Conservation (phyloP, 1,139 yeast genomes). For the Blastobotrys apis region DNA sequence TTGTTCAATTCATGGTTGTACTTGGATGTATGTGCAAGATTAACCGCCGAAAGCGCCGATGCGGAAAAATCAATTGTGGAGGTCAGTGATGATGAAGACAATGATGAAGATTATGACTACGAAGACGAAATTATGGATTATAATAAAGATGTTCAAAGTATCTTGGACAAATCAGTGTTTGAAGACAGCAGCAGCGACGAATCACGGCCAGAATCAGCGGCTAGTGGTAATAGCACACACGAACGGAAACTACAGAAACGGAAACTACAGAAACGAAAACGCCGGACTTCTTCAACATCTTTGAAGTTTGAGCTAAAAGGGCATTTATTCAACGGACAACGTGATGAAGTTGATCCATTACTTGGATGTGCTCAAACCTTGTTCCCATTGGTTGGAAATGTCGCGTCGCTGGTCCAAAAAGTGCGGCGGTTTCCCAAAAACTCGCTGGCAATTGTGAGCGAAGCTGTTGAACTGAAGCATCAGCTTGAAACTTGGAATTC, state of each 20-base stretch:
- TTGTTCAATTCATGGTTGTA: constrained; percentile 63
- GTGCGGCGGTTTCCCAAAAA: constrained; percentile 43
- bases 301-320: constrained; percentile 1
- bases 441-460: constrained; percentile 47
- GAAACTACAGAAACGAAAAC: neutral
- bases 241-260: neutral
- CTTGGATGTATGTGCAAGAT: constrained; percentile 60
- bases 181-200: constrained; percentile 12
- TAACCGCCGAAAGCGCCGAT: constrained; percentile 48
- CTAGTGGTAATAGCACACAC: neutral
- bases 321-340: constrained; percentile 2
- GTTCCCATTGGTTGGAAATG: constrained; percentile 60
- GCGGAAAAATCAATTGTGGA: constrained; percentile 33
- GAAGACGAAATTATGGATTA: constrained; percentile 15
- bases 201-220: neutral
- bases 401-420: constrained; percentile 51
- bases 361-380: constrained; percentile 63
- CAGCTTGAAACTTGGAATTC: constrained; percentile 54
- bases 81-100: constrained; percentile 24
- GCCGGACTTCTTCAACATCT: neutral
- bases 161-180: constrained; percentile 12
- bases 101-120: constrained; percentile 15
- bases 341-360: constrained; percentile 48
- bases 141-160: neutral
- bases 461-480: constrained; percentile 52